Evolutionary conservation across 805 yeast genomes (phyloP).

Genomic region (Barnettozyma populi): DNA sequence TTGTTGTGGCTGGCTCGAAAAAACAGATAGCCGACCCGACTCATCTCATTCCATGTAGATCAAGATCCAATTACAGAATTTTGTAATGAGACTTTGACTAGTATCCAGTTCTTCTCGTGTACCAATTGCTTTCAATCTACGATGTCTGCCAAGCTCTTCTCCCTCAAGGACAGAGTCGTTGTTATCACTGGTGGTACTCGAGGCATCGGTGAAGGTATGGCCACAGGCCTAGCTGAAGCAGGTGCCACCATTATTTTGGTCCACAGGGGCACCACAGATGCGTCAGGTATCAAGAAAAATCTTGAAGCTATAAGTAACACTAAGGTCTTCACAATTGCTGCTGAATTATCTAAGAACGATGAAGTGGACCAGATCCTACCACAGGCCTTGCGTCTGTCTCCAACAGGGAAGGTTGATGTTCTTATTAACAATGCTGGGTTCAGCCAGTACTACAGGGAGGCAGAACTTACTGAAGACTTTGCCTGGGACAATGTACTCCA

Average conservation of each 20-base stretch:
- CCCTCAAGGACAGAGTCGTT: slow-evolving; percentile 77
- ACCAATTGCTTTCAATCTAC: not conserved
- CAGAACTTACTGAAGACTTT: slow-evolving; percentile 26
- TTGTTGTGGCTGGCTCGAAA: not conserved
- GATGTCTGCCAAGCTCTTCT: slow-evolving; percentile 50
- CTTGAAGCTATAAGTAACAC: slow-evolving; percentile 49
- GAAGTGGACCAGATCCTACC: slow-evolving; percentile 24
- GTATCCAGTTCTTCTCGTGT: no score
- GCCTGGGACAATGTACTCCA: slow-evolving; percentile 69
- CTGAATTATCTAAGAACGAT: slow-evolving; percentile 20
- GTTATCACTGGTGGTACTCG: slow-evolving; percentile 77
- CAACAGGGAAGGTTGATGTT: slow-evolving; percentile 59
- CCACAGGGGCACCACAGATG: slow-evolving; percentile 20
- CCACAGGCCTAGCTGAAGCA: slow-evolving; percentile 77
- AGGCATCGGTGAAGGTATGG: slow-evolving; percentile 79
- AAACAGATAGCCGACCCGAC: not conserved
- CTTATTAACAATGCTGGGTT: slow-evolving; percentile 89
- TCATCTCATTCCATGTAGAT: no score
- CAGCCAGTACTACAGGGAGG: slow-evolving; percentile 60
- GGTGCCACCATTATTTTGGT: slow-evolving; percentile 69
- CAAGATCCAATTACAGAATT: no score
- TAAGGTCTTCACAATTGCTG: slow-evolving; percentile 43
- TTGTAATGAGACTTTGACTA: no score
- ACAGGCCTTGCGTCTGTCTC: slow-evolving; percentile 50
- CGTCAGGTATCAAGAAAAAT: slow-evolving; percentile 11